These are phyloP conservation scores for Orbilia brochopaga DNA, from an alignment of 2,329 filamentous ascomycete species.

Conservation along the genomic window DNA sequence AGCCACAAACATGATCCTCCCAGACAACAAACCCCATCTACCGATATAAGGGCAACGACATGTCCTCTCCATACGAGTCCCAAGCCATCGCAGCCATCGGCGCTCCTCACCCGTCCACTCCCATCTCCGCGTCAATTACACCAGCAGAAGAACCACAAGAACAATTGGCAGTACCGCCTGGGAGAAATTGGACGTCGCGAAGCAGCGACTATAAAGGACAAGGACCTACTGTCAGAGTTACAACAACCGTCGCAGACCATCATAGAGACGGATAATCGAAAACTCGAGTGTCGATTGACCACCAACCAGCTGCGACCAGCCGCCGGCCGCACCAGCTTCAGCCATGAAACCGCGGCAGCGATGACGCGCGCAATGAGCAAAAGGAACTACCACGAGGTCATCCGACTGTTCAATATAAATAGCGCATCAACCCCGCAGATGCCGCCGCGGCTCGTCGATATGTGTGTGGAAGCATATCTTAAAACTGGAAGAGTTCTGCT, in stretches of 20 bases:
- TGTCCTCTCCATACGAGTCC: conserved; percentile 27
- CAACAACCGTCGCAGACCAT: conserved; percentile 14
- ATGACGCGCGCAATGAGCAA: background rate
- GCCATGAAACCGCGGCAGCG: background rate
- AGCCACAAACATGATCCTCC: background rate
- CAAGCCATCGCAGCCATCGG: conserved; percentile 13
- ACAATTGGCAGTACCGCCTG: conserved; percentile 31
- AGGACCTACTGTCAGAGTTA: conserved; percentile 17
- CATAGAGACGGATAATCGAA: conserved; percentile 34
- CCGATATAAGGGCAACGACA: conserved; percentile 13
- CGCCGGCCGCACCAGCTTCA: background rate
- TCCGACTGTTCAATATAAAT: conserved; percentile 9
- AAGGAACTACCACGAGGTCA: conserved; percentile 12
- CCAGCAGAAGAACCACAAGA: conserved; percentile 23
- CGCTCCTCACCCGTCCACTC: conserved; percentile 14
- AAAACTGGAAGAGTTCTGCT: conserved; percentile 26
- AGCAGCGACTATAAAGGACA: conserved; percentile 22
- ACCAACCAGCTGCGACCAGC: conserved; percentile 15
- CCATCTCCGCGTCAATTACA: background rate
- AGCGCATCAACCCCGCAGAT: background rate
- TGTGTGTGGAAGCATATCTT: conserved; percentile 19
- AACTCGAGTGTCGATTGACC: conserved; percentile 12
- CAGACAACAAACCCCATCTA: conserved; percentile 17
- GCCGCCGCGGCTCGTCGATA: background rate
- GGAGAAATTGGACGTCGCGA: conserved; percentile 23